These are phyloP conservation scores for Dipteronia sinensis DNA, from an alignment of 345 rosid species.

Conservation along the genomic window DNA sequence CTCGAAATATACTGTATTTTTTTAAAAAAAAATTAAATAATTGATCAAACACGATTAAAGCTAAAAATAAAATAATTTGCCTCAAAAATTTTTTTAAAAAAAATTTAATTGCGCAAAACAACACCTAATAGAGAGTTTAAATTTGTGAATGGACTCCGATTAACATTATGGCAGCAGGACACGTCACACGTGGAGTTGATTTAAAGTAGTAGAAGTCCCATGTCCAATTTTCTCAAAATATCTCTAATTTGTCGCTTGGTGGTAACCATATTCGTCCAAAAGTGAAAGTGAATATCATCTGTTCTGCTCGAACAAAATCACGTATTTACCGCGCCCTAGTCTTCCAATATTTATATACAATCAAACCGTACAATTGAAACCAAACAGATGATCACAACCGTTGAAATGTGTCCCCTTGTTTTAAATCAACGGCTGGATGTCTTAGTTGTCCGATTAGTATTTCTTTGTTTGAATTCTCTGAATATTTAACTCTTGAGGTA, in stretches of 20 bases:
- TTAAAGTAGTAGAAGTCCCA: too few relatives aligned
- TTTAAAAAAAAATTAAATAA: too few relatives aligned
- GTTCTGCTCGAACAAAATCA: background rate
- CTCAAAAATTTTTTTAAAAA: too few relatives aligned
- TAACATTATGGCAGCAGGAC: background rate
- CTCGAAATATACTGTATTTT: too few relatives aligned
- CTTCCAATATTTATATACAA: background rate
- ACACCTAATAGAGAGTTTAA: background rate
- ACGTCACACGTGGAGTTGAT: too few relatives aligned
- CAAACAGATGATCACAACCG: background rate
- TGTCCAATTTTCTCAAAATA: too few relatives aligned
- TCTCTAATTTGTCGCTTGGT: background rate
- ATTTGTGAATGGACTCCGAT: background rate
- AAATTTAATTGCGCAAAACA: background rate
- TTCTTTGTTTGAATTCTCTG: background rate
- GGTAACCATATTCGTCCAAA: background rate
- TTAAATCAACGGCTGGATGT: conserved; percentile 13
- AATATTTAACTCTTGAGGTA: background rate
- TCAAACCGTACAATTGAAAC: background rate
- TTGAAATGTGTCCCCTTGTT: background rate
- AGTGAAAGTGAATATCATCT: background rate
- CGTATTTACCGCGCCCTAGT: background rate
- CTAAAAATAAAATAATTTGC: background rate
- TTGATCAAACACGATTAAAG: too few relatives aligned
- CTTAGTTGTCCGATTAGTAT: background rate